phyloP scores from a whole-genome alignment of 1,284 basidiomycete species.

The Trametes pubescens region DNA sequence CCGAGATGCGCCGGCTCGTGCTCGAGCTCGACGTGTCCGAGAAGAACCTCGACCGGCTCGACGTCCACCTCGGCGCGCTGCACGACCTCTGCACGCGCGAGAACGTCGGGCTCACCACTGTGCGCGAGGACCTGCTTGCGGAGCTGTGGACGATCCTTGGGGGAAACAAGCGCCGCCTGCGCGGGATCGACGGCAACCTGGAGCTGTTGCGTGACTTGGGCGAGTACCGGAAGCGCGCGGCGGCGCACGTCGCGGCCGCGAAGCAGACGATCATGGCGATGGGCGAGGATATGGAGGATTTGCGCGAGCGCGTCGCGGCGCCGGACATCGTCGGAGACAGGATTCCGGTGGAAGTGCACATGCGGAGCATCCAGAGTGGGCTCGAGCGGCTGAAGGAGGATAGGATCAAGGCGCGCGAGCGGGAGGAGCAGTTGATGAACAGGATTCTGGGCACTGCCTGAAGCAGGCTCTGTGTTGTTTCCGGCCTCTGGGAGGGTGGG shows the following conservation, averaged over 20 bases:
- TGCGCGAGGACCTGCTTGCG: conserved; percentile 62
- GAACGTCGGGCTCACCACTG: conserved; percentile 52
- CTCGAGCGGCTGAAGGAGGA: conserved; percentile 69
- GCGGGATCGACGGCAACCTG: conserved; percentile 58
- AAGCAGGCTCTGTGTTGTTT: neutral
- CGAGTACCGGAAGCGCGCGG: conserved; percentile 64
- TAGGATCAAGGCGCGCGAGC: conserved; percentile 49
- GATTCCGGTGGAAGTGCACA: conserved; percentile 75
- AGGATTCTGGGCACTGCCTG: conserved; percentile 39
- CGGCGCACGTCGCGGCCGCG: conserved; percentile 67
- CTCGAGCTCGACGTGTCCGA: conserved; percentile 67
- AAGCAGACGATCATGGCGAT: conserved; percentile 66
- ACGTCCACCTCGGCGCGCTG: conserved; percentile 61
- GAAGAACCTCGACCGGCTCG: conserved; percentile 63
- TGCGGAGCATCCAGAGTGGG: conserved; percentile 70
- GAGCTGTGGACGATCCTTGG: conserved; percentile 74
- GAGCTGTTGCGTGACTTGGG: conserved; percentile 60
- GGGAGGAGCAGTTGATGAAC: conserved; percentile 45
- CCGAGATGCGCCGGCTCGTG: conserved; percentile 60
- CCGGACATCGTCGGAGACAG: conserved; percentile 64
- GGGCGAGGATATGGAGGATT: conserved; percentile 76
- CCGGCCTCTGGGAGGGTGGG: neutral
- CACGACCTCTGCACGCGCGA: conserved; percentile 68
- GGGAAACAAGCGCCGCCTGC: conserved; percentile 58
- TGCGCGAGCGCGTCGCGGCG: conserved; percentile 70